Base-by-base conservation (phyloP, 805 yeast genomes). In the Candida nonsorbophila region DNA sequence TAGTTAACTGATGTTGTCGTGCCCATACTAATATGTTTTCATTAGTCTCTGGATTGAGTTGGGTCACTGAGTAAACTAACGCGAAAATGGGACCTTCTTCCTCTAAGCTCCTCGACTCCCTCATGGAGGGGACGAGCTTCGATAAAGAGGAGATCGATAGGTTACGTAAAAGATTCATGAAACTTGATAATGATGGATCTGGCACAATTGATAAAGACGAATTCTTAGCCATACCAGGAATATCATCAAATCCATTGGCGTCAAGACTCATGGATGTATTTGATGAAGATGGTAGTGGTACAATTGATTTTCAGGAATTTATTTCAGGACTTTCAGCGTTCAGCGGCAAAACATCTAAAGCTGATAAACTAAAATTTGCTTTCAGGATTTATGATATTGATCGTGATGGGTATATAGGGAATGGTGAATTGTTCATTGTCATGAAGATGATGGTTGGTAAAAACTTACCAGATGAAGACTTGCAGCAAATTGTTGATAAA, bases 361-460 rank as follows among this genome's bases (percentile, higher is more conserved):
- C 77, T 31, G 97, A 86, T 42, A 90, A 87, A 55, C 68, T 90
- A 35, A 68, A 67, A 49, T 92, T 94, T 63, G 92, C 96, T 7
- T 92, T 92, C 60, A 84, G 79, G 47, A 86, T 92, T 12, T 92
- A 92, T 51, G 99, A 92, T 51, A 86, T 92, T 39, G 99, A 92
- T 56, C 71, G 86, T 32, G 99, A 92, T 52, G 98, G 98, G 0
- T 87, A 50, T 51, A 85, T 92, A 20, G 88, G 97, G 3, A 90
- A 90, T 51, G 99, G 98, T 14, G 99, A 92, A 58, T 57, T 92
- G 33, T 92, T 81, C 47, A 69, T 90, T 22, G 97, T 92, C 22
- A 66, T 92, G 61, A 84, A 92, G 57, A 84, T 85, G 75, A 92
- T 92, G 98, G 98, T 94, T 16, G 98, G 97, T 1, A 80, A 77